Conservation (phyloP, 345 rosid species). For the Citrus inodora region DNA sequence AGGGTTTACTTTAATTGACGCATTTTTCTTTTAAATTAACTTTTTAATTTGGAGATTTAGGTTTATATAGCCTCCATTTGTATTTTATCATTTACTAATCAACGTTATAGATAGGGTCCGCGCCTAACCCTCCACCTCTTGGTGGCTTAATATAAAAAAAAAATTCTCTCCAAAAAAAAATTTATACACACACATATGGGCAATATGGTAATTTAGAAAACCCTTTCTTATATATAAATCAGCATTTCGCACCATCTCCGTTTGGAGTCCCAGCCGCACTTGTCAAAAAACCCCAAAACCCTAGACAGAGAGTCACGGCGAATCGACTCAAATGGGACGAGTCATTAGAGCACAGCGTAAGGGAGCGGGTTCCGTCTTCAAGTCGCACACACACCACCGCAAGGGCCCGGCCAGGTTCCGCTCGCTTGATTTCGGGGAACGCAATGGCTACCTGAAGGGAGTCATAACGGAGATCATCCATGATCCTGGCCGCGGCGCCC, state of each 20-base stretch:
- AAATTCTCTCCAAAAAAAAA: no score
- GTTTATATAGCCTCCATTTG: no score
- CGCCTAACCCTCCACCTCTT: no score
- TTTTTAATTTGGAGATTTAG: no score
- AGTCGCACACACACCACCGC: conserved; percentile 74
- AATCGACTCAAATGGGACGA: conserved; percentile 45
- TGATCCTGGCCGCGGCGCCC: conserved; percentile 76
- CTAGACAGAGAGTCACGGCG: neutral
- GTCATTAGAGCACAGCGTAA: conserved; percentile 74
- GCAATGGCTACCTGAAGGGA: conserved; percentile 65
- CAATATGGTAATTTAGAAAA: neutral
- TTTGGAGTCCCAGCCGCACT: neutral
- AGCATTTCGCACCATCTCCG: neutral
- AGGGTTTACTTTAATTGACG: no score
- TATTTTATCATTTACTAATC: no score
- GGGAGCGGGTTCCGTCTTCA: conserved; percentile 78
- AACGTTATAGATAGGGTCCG: no score
- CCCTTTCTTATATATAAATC: neutral
- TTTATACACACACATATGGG: neutral
- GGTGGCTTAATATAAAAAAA: no score
- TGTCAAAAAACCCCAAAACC: neutral
- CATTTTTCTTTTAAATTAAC: no score
- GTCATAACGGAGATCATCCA: conserved; percentile 65
- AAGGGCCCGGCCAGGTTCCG: conserved; percentile 74
- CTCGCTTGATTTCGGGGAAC: conserved; percentile 67